Percentiles rank a stretch among this genome's conserved stretches.
These are phyloP conservation scores for Neurospora cerealis DNA, from an alignment of 495 filamentous ascomycete species.

Conservation along the genomic window DNA sequence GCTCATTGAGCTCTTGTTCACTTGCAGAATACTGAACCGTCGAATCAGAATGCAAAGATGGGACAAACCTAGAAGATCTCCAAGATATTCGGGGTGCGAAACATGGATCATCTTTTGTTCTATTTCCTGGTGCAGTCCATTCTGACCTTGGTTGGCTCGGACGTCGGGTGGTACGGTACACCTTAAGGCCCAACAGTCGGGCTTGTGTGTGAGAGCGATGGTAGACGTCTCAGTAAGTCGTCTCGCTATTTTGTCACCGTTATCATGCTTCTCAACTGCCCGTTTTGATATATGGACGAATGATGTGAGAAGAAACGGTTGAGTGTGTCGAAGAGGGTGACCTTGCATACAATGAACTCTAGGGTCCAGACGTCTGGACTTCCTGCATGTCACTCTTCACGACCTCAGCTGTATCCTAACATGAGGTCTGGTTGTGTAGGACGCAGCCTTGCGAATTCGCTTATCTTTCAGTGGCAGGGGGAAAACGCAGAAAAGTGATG, in stretches of 20 bases:
- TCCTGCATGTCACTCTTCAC: neutral
- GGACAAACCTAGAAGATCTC: neutral
- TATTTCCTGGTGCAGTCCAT: neutral
- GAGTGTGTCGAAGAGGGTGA: neutral
- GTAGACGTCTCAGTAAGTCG: neutral
- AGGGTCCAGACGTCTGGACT: neutral
- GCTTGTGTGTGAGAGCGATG: neutral
- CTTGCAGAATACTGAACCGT: neutral
- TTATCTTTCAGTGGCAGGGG: neutral
- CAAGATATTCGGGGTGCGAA: neutral
- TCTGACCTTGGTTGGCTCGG: neutral
- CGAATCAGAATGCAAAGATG: neutral
- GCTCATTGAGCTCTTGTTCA: neutral
- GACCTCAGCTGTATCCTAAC: neutral
- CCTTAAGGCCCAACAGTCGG: neutral
- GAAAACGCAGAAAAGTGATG: neutral
- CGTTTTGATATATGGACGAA: neutral
- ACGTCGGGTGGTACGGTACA: neutral
- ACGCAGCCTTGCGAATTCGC: neutral
- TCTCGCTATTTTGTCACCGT: neutral
- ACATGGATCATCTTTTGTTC: neutral
- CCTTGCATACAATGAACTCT: neutral
- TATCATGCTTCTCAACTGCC: neutral
- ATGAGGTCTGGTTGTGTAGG: neutral
- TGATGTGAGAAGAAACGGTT: neutral